phyloP scores from a whole-genome alignment of 2,329 filamentous ascomycete species.

The Fusarium sp. region DNA sequence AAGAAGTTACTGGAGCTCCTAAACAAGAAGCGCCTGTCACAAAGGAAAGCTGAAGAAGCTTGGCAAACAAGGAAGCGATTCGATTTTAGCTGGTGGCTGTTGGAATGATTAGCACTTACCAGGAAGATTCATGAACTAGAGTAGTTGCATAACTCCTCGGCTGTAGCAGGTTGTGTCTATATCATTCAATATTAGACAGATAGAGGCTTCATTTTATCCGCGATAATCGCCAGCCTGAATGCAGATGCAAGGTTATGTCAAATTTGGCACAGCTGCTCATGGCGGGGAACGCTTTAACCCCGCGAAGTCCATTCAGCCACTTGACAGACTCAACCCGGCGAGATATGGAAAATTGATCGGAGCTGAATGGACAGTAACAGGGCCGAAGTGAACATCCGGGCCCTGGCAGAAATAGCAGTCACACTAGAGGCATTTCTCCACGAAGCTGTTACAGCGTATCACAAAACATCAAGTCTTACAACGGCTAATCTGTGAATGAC shows the following conservation, averaged over 20 bases:
- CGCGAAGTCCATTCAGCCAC: slow-evolving; percentile 2
- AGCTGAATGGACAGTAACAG: slow-evolving; percentile 19
- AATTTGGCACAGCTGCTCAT: slow-evolving; percentile 1
- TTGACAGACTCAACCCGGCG: slow-evolving; percentile 3
- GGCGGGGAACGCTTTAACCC: slow-evolving; percentile 16
- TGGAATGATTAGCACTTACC: background rate
- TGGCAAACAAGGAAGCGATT: background rate
- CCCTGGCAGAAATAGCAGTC: background rate
- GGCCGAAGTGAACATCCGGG: slow-evolving; percentile 2
- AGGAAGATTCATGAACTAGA: background rate
- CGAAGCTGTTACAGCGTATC: background rate
- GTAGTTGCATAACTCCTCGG: background rate
- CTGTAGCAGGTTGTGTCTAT: background rate
- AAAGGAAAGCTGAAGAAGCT: background rate
- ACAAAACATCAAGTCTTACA: slow-evolving; percentile 2
- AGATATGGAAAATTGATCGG: background rate
- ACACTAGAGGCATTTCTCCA: slow-evolving; percentile 2
- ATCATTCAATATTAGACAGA: background rate
- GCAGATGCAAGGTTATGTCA: background rate
- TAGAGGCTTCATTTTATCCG: background rate
- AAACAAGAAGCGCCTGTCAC: background rate
- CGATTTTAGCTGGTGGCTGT: background rate
- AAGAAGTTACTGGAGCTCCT: background rate
- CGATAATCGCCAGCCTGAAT: slow-evolving; percentile 16
- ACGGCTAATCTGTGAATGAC: slow-evolving; percentile 21